phyloP scores from a whole-genome alignment of 1,284 basidiomycete genomes.

The Ganoderma resinaceum region DNA sequence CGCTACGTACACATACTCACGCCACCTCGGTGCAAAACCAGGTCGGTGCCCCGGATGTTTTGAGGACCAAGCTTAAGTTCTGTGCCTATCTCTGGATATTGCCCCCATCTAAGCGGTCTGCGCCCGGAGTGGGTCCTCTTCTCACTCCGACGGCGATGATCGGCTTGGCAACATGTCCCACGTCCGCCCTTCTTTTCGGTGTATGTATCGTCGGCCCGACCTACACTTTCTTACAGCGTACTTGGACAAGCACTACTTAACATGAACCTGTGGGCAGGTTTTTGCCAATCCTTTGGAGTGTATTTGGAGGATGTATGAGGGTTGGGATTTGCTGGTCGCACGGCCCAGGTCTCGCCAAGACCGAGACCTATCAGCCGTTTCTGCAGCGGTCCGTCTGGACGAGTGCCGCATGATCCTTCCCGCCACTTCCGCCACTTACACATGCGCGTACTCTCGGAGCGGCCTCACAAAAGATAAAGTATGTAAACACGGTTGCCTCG shows the following conservation, averaged over 20 bases:
- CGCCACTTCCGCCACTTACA: not conserved
- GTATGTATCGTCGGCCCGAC: not conserved
- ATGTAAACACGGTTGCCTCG: not conserved
- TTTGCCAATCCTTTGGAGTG: not conserved
- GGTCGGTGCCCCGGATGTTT: not conserved
- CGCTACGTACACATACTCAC: not conserved
- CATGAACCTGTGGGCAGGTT: not conserved
- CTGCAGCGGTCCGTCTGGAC: not conserved
- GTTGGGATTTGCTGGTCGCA: not conserved
- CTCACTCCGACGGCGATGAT: not conserved
- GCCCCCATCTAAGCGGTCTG: not conserved
- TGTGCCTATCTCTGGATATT: not conserved
- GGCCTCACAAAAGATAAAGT: not conserved
- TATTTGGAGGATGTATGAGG: not conserved
- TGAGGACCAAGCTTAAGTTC: too few relatives aligned
- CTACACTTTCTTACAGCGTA: not conserved
- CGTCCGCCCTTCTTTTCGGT: not conserved
- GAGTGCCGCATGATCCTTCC: not conserved
- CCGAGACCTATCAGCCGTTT: not conserved
- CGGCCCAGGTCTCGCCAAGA: not conserved
- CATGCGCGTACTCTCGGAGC: not conserved
- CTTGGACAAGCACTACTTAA: too few relatives aligned
- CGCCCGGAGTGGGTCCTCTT: not conserved
- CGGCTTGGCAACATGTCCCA: not conserved
- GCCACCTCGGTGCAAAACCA: not conserved